phyloP scores from a whole-genome alignment of 768 basidiomycete genomes.

The Mrakia hoshinonis region DNA sequence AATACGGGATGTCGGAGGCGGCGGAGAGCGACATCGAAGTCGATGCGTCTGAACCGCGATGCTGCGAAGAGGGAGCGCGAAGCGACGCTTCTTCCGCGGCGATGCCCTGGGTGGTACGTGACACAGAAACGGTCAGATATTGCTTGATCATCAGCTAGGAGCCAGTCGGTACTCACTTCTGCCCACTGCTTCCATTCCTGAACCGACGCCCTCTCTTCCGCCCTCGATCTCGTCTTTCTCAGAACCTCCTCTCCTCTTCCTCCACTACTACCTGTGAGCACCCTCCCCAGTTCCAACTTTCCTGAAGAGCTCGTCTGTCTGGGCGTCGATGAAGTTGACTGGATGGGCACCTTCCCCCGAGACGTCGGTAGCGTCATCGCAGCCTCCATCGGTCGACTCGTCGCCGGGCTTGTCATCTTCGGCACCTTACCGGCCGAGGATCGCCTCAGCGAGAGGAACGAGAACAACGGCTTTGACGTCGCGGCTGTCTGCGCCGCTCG shows the following conservation, averaged over 20 bases:
- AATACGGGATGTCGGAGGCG: no score
- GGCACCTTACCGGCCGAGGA: background rate
- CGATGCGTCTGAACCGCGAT: no score
- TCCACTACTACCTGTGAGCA: no score
- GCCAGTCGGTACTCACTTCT: background rate
- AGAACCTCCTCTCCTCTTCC: background rate
- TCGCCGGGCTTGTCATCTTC: background rate
- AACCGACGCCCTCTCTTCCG: background rate
- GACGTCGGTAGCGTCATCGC: background rate
- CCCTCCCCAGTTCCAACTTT: no score
- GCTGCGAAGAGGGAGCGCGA: no score
- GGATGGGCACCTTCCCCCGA: background rate
- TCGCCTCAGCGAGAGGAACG: background rate
- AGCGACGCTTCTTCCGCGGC: no score
- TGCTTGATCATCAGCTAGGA: no score
- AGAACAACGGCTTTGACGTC: background rate
- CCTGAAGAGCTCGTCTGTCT: no score
- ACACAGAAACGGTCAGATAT: no score
- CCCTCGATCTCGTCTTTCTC: background rate
- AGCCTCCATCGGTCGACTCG: background rate
- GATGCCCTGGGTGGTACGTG: no score
- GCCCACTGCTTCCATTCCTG: background rate
- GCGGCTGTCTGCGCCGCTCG: background rate
- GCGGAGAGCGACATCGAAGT: no score
- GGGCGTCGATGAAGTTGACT: no score